Conservation (phyloP, 768 basidiomycete species). For the Psilocybe tampanensis region DNA sequence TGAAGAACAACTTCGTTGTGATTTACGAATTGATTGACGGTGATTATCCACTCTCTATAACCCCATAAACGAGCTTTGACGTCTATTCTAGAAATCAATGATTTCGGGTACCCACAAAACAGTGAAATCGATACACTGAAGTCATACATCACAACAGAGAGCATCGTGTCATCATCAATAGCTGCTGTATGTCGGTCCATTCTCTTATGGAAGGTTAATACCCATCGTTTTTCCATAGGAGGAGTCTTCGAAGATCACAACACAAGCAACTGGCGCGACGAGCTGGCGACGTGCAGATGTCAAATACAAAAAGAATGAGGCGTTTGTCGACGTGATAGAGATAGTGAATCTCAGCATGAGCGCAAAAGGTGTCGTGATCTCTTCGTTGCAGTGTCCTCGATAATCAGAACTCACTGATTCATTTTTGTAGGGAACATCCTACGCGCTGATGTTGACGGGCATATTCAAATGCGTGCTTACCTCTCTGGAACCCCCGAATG, state of each 20-base stretch:
- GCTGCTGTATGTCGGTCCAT: slow-evolving; percentile 61
- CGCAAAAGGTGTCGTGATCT: slow-evolving; percentile 83
- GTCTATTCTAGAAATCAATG: slow-evolving; percentile 73
- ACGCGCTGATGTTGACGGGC: slow-evolving; percentile 97
- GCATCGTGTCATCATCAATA: slow-evolving; percentile 83
- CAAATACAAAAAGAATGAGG: slow-evolving; percentile 99
- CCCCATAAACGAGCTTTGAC: background rate
- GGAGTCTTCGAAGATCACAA: slow-evolving; percentile 96
- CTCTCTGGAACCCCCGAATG: slow-evolving; percentile 97
- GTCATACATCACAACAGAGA: slow-evolving; percentile 97
- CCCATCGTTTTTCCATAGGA: slow-evolving; percentile 57
- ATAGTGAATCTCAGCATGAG: slow-evolving; percentile 97
- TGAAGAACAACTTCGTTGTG: slow-evolving; percentile 99
- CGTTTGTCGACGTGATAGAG: slow-evolving; percentile 99
- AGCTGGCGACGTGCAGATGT: slow-evolving; percentile 96
- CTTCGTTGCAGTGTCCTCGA: slow-evolving; percentile 3
- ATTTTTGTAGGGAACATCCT: slow-evolving; percentile 68
- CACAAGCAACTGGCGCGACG: slow-evolving; percentile 94
- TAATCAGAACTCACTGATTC: background rate
- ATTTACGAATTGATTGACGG: slow-evolving; percentile 99
- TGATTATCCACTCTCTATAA: slow-evolving; percentile 37
- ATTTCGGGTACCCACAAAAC: slow-evolving; percentile 99
- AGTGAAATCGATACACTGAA: slow-evolving; percentile 98
- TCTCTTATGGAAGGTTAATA: background rate
- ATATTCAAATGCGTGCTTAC: slow-evolving; percentile 98